Evolutionary conservation across 306 rosid genomes (phyloP).

Genomic region (Cucurbita ficifolia): DNA sequence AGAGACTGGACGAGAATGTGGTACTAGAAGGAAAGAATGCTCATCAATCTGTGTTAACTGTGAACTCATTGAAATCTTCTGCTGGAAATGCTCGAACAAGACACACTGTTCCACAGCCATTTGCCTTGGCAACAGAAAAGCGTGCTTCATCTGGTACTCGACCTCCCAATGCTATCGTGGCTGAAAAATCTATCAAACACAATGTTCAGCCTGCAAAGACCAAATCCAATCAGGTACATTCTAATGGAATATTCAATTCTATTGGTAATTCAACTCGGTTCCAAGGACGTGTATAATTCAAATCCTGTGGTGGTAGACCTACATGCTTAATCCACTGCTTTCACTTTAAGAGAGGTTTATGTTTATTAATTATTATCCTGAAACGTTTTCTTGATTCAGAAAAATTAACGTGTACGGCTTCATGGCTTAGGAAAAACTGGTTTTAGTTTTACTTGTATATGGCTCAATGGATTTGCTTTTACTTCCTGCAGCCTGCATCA

Average conservation of each 20-base stretch:
- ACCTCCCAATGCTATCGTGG: conserved; percentile 25
- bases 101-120: conserved; percentile 80
- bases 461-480: background rate
- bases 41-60: conserved; percentile 27
- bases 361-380: background rate
- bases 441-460: background rate
- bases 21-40: conserved; percentile 28
- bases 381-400: background rate
- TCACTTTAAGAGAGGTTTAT: background rate
- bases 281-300: background rate
- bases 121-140: conserved; percentile 89
- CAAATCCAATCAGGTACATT: conserved; percentile 62
- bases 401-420: background rate
- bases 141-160: conserved; percentile 57
- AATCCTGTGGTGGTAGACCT: background rate
- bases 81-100: conserved; percentile 48
- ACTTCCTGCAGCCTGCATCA: conserved; percentile 48
- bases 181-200: conserved; percentile 17
- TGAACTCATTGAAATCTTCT: conserved; percentile 31
- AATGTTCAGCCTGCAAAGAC: conserved; percentile 27
- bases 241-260: background rate
- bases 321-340: background rate
- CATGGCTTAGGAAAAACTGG: background rate
- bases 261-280: background rate
- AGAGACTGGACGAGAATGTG: conserved; percentile 20